Percentiles rank a stretch among this genome's conserved stretches.
phyloP scores from a whole-genome alignment of 2,329 filamentous ascomycete species.

The Phaeosphaeriaceae sp. region DNA sequence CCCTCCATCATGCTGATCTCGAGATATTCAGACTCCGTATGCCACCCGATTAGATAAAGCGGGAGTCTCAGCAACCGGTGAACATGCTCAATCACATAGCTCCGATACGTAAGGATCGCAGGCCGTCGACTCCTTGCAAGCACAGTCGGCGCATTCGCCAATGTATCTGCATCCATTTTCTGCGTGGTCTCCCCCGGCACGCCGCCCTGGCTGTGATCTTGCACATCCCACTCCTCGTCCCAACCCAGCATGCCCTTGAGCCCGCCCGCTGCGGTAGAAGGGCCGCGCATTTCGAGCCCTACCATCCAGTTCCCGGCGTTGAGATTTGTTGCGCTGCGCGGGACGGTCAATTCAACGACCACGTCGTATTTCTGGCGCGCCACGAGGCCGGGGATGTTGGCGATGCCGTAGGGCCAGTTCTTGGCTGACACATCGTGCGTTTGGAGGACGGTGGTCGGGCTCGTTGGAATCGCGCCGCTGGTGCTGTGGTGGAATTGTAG shows the following conservation, averaged over 20 bases:
- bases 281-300: conserved; percentile 70
- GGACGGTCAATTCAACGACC: conserved; percentile 74
- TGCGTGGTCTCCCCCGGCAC: conserved; percentile 14
- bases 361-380: conserved; percentile 86
- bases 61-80: conserved; percentile 57
- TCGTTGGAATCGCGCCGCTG: too few species aligned
- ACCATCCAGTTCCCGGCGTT: conserved; percentile 94
- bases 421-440: neutral
- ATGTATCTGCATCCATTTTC: conserved; percentile 4
- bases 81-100: conserved; percentile 49
- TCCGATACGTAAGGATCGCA: conserved; percentile 80
- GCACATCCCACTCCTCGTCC: conserved; percentile 38
- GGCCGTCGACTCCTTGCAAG: conserved; percentile 56
- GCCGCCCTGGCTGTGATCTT: conserved; percentile 21
- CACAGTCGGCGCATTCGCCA: neutral
- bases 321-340: conserved; percentile 77
- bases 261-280: conserved; percentile 11
- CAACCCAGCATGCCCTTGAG: conserved; percentile 34
- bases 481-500: conserved; percentile 65
- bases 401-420: conserved; percentile 60
- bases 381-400: conserved; percentile 51
- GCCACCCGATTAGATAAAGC: conserved; percentile 72
- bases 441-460: conserved; percentile 12
- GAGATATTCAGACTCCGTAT: conserved; percentile 69
- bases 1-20: conserved; percentile 75